Percentiles rank a stretch among this genome's conserved stretches.
Conservation (phyloP, 2,329 filamentous ascomycete genomes). For the Fusarium sp. region DNA sequence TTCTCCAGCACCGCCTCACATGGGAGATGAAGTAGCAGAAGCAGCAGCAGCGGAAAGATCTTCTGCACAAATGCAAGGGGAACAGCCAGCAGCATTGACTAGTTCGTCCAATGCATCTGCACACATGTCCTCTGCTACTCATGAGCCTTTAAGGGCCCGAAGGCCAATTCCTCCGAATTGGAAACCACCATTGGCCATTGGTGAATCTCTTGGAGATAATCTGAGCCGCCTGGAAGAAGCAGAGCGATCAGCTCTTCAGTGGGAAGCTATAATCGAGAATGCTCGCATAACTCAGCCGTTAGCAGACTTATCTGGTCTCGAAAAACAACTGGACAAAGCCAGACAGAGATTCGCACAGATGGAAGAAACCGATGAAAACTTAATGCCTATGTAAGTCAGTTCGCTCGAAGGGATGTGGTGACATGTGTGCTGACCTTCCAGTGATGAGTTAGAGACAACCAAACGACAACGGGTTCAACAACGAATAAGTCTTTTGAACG, state of each 20-base stretch:
- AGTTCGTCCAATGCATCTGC: neutral
- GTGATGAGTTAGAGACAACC: conserved; percentile 42
- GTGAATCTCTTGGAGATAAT: conserved; percentile 39
- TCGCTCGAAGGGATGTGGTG: neutral
- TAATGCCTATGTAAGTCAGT: conserved; percentile 31
- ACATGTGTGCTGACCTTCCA: conserved; percentile 19
- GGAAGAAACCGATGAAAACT: conserved; percentile 42
- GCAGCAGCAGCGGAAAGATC: neutral
- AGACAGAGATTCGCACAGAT: conserved; percentile 25
- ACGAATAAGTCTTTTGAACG: conserved; percentile 22
- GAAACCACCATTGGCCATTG: conserved; percentile 42
- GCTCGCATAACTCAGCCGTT: conserved; percentile 30
- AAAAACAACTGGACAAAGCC: conserved; percentile 26
- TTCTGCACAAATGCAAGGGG: neutral
- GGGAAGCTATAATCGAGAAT: conserved; percentile 43
- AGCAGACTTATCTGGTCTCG: conserved; percentile 40
- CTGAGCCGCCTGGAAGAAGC: conserved; percentile 41
- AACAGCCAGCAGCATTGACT: neutral
- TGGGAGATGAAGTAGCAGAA: neutral
- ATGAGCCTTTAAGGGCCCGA: neutral
- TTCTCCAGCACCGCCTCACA: neutral
- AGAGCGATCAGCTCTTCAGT: conserved; percentile 40
- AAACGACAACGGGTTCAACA: conserved; percentile 31
- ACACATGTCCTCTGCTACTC: neutral
- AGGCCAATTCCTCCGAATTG: conserved; percentile 29